Evolutionary conservation across 106 monocot species (phyloP).

Genomic region (Dendrobium catenatum): DNA sequence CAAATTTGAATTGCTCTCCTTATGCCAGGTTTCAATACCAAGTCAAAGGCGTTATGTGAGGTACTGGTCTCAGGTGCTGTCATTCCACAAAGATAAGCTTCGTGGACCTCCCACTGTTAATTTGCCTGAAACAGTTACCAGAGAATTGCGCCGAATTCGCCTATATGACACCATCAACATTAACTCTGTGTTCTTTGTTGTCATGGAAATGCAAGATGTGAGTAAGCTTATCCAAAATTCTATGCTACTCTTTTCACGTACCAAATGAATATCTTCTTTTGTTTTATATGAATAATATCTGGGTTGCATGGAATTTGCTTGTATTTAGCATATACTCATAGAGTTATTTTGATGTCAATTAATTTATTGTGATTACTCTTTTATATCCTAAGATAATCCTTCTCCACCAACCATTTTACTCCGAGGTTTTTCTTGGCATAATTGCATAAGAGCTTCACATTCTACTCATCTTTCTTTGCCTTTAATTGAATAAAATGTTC

Average conservation of each 20-base stretch:
- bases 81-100: conserved; percentile 6
- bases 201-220: conserved; percentile 41
- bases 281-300: no score
- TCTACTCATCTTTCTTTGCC: no score
- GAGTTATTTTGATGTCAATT: no score
- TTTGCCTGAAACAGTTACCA: conserved; percentile 21
- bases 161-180: conserved; percentile 34
- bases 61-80: conserved; percentile 38
- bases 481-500: no score
- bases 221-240: not conserved
- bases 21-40: conserved; percentile 44
- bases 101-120: conserved; percentile 23
- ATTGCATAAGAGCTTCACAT: no score
- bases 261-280: no score
- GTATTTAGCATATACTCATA: no score
- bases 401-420: no score
- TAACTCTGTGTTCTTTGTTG: conserved; percentile 38
- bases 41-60: conserved; percentile 54
- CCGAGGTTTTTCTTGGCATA: no score
- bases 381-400: no score
- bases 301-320: no score
- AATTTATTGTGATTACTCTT: no score
- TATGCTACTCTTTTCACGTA: not conserved
- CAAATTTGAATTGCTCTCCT: not conserved
- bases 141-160: conserved; percentile 43